A percentile compares a stretch with the other conserved stretches of the same genome.
Conservation (phyloP, 75 land plant genomes). For the Selaginella moellendorffii region DNA sequence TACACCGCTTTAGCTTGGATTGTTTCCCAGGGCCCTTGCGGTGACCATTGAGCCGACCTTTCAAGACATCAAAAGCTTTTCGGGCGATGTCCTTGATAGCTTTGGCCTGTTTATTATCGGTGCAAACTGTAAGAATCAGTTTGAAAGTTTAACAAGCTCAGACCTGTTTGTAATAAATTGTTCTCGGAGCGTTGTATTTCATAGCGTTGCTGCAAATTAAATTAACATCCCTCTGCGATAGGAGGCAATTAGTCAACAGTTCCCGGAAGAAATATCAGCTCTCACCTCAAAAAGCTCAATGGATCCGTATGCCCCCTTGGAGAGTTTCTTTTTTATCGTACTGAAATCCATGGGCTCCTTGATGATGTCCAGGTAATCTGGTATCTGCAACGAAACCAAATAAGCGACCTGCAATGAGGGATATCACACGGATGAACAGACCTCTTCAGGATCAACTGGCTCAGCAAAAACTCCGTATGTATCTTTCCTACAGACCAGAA, state of each 20-base stretch:
- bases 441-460: constrained; percentile 87
- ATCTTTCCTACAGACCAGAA: constrained; percentile 49
- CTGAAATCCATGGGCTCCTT: constrained; percentile 91
- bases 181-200: constrained; percentile 79
- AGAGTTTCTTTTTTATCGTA: constrained; percentile 64
- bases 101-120: constrained; percentile 39
- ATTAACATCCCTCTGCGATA: constrained; percentile 73
- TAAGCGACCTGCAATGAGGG: background rate
- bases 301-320: constrained; percentile 35
- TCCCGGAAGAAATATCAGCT: background rate
- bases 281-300: constrained; percentile 76
- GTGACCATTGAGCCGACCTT: background rate
- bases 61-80: constrained; percentile 38
- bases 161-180: constrained; percentile 87
- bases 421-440: constrained; percentile 11
- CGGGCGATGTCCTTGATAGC: constrained; percentile 71
- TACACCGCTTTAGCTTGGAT: background rate
- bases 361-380: constrained; percentile 81
- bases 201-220: constrained; percentile 85
- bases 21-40: background rate
- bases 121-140: background rate
- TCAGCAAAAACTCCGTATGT: constrained; percentile 73
- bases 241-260: too few relatives aligned
- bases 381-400: constrained; percentile 40
- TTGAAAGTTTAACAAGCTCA: background rate